Conservation (phyloP, 2,329 filamentous ascomycete genomes). For the Blastomyces percursus region DNA sequence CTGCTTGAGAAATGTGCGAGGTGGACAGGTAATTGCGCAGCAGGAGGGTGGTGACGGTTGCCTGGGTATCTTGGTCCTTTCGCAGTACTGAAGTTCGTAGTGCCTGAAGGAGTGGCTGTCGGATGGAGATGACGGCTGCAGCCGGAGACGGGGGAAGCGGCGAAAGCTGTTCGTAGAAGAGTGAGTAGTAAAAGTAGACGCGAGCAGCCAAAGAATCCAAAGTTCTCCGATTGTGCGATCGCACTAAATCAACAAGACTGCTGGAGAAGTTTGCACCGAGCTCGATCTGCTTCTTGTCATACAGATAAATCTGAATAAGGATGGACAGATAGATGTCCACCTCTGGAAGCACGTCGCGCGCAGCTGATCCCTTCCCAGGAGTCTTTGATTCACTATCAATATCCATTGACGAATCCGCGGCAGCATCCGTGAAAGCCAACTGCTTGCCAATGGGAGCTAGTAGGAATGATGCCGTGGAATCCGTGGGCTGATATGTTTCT, state of each 20-base stretch:
- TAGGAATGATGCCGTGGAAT: conserved; percentile 56
- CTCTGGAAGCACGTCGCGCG: conserved; percentile 73
- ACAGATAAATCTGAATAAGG: conserved; percentile 74
- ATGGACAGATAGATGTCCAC: conserved; percentile 83
- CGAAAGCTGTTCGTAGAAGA: conserved; percentile 85
- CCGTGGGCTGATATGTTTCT: conserved; percentile 64
- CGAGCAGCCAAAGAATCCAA: conserved; percentile 88
- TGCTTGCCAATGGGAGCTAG: conserved; percentile 59
- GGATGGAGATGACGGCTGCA: conserved; percentile 75
- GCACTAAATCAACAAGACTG: conserved; percentile 71
- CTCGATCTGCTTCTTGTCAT: conserved; percentile 71
- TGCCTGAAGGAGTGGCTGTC: conserved; percentile 74
- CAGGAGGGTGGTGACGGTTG: conserved; percentile 85
- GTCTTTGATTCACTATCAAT: conserved; percentile 53
- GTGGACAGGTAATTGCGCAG: conserved; percentile 93
- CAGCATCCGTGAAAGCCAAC: conserved; percentile 50
- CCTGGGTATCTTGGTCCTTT: conserved; percentile 96
- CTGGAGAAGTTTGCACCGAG: conserved; percentile 75
- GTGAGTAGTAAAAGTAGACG: conserved; percentile 94
- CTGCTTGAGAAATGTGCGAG: conserved; percentile 92
- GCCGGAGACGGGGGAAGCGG: conserved; percentile 81
- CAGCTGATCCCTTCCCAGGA: conserved; percentile 52
- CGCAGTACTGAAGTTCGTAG: conserved; percentile 90
- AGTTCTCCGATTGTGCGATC: conserved; percentile 82
- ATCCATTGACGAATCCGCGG: conserved; percentile 57